Percentiles rank a stretch among this genome's conserved stretches.
Evolutionary conservation across 805 yeast genomes (phyloP).

Genomic region (Saccharomycopsis sp.): DNA sequence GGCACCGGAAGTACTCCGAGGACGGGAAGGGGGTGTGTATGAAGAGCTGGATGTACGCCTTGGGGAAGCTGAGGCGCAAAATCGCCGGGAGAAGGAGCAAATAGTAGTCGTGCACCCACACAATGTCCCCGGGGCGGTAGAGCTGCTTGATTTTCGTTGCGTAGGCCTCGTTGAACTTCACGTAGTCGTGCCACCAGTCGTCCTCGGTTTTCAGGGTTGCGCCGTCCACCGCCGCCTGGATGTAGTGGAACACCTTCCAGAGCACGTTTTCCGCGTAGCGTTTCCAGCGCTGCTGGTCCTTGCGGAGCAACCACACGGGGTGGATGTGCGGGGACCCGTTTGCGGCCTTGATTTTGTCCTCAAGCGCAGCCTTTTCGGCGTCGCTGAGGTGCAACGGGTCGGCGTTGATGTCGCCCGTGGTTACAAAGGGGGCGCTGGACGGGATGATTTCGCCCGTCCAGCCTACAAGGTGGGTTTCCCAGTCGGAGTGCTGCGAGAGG

Average conservation of each 20-base stretch:
- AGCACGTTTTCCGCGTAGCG: conserved; percentile 80
- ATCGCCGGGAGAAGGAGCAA: conserved; percentile 75
- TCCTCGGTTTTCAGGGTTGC: conserved; percentile 43
- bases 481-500: conserved; percentile 56
- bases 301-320: conserved; percentile 83
- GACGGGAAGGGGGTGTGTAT: conserved; percentile 94
- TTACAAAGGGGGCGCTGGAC: conserved; percentile 14
- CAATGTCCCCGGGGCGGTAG: conserved; percentile 82
- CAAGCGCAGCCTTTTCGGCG: conserved; percentile 47
- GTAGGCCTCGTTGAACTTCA: conserved; percentile 83
- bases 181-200: conserved; percentile 84
- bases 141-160: conserved; percentile 67
- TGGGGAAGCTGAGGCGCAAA: conserved; percentile 67
- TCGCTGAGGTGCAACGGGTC: conserved; percentile 59
- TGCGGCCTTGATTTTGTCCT: conserved; percentile 38
- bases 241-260: conserved; percentile 95
- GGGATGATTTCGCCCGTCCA: conserved; percentile 86
- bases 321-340: conserved; percentile 50
- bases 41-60: conserved; percentile 69
- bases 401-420: conserved; percentile 35
- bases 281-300: conserved; percentile 80
- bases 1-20: conserved; percentile 84
- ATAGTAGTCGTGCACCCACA: conserved; percentile 92
- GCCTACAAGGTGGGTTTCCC: conserved; percentile 85
- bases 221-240: conserved; percentile 67